Percentiles rank a stretch among this genome's conserved stretches.
These are phyloP conservation scores for Oligophagozyma castellii DNA, from an alignment of 1,139 yeast species.

Conservation along the genomic window DNA sequence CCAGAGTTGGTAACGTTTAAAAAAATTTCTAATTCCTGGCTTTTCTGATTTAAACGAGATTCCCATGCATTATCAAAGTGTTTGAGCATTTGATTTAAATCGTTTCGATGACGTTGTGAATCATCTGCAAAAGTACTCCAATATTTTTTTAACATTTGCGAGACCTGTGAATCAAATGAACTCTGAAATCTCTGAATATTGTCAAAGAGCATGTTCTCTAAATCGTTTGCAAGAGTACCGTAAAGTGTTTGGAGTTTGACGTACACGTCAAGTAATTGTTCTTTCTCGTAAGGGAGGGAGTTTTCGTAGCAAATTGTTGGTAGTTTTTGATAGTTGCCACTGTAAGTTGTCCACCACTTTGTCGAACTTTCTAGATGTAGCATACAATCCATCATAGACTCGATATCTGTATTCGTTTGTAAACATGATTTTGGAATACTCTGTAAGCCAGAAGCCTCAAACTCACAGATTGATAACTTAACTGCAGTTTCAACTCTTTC, in stretches of 20 bases:
- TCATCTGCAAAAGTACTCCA: too few species aligned
- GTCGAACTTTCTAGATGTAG: constrained; percentile 30
- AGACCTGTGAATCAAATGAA: too few species aligned
- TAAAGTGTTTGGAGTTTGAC: constrained; percentile 32
- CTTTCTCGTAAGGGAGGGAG: constrained; percentile 38
- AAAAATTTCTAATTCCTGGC: too few species aligned
- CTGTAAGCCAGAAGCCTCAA: constrained; percentile 29
- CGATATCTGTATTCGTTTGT: constrained; percentile 7
- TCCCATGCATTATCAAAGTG: too few species aligned
- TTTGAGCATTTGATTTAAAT: too few species aligned
- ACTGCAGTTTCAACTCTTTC: constrained; percentile 31
- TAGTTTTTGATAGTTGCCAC: constrained; percentile 41
- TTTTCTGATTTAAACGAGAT: too few species aligned
- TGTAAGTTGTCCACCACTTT: constrained; percentile 49
- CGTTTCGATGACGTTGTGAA: too few species aligned
- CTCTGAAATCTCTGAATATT: too few species aligned
- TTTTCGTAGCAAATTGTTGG: constrained; percentile 37
- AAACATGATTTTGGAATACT: constrained; percentile 11
- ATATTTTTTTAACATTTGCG: too few species aligned
- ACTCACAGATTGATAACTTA: constrained; percentile 41
- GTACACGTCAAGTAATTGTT: constrained; percentile 34
- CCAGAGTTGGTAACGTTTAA: too few species aligned
- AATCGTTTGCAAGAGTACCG: too few species aligned
- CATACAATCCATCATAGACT: constrained; percentile 28
- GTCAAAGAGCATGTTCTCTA: too few species aligned